Percentiles rank a stretch among this genome's conserved stretches.
These are phyloP conservation scores for Stylonectria norvegica DNA, from an alignment of 2,329 filamentous ascomycete genomes.

Conservation along the genomic window DNA sequence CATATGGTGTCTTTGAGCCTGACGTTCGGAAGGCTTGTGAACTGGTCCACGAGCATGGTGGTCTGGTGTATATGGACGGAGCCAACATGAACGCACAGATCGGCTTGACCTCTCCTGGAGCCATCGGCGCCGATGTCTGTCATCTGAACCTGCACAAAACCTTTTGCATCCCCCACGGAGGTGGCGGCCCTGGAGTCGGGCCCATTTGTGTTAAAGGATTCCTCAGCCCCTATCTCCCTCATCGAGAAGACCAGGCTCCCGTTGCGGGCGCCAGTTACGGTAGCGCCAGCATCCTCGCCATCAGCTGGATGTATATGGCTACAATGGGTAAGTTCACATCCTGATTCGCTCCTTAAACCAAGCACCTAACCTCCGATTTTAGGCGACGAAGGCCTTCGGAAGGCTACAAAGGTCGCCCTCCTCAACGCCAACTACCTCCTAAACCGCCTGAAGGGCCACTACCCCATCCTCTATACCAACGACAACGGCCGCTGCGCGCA, in stretches of 20 bases:
- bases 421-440: slow-evolving; percentile 98
- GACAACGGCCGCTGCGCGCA: slow-evolving; percentile 83
- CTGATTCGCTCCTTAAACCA: slow-evolving; percentile 20
- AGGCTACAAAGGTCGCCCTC: slow-evolving; percentile 88
- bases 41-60: slow-evolving; percentile 81
- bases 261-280: slow-evolving; percentile 83
- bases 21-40: slow-evolving; percentile 80
- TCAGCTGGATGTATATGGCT: slow-evolving; percentile 92
- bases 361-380: background rate
- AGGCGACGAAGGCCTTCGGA: slow-evolving; percentile 65
- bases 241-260: slow-evolving; percentile 44
- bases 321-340: too few species aligned
- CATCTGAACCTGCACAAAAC: slow-evolving; percentile 98
- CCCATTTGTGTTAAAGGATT: slow-evolving; percentile 89
- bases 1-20: slow-evolving; percentile 92
- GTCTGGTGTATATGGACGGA: slow-evolving; percentile 97
- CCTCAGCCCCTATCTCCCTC: slow-evolving; percentile 64
- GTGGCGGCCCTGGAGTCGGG: slow-evolving; percentile 88
- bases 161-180: slow-evolving; percentile 96
- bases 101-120: slow-evolving; percentile 87
- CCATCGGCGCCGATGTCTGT: slow-evolving; percentile 94
- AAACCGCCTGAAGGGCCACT: slow-evolving; percentile 79
- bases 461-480: slow-evolving; percentile 92
- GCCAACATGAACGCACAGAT: slow-evolving; percentile 99
- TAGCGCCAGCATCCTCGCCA: slow-evolving; percentile 87